phyloP scores from a whole-genome alignment of 495 filamentous ascomycete species.

The Cetradonia linearis region DNA sequence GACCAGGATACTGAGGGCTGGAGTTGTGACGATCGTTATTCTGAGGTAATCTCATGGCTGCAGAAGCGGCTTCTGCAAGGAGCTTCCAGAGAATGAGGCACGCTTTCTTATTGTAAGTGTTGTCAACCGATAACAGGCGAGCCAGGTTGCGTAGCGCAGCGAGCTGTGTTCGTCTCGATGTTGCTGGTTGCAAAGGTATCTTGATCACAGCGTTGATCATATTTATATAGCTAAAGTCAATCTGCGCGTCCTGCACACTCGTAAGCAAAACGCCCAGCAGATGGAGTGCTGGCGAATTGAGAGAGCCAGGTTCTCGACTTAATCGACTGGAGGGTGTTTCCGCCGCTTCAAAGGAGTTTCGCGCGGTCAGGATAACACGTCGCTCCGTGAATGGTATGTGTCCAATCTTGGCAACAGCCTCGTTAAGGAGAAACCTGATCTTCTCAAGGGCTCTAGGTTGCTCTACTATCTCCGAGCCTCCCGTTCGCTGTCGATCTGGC shows the following conservation, averaged over 20 bases:
- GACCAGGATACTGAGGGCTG: conserved; percentile 16
- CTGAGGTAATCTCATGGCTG: conserved; percentile 19
- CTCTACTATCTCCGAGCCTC: conserved; percentile 9
- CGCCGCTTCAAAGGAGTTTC: conserved; percentile 35
- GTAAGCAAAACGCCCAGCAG: conserved; percentile 20
- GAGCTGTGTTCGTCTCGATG: conserved; percentile 36
- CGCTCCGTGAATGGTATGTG: conserved; percentile 71
- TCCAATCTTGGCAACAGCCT: conserved; percentile 56
- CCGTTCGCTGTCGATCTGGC: conserved; percentile 14
- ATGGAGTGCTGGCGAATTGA: conserved; percentile 21
- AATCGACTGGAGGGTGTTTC: conserved; percentile 44
- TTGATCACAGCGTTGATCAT: conserved; percentile 16
- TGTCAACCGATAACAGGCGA: conserved; percentile 22
- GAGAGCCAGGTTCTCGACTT: conserved; percentile 3
- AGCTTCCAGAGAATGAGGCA: conserved; percentile 30
- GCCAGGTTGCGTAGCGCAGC: conserved; percentile 37
- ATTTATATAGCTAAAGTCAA: conserved; percentile 2
- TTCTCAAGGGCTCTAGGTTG: conserved; percentile 35
- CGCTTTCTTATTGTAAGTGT: not conserved
- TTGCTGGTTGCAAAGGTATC: conserved; percentile 21
- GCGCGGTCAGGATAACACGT: conserved; percentile 38
- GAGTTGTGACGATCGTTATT: conserved; percentile 7
- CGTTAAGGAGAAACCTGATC: conserved; percentile 48
- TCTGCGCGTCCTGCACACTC: not conserved
- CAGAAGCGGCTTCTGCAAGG: conserved; percentile 30